Base-by-base conservation (phyloP, 345 rosid species). In the Arabis alpina region DNA sequence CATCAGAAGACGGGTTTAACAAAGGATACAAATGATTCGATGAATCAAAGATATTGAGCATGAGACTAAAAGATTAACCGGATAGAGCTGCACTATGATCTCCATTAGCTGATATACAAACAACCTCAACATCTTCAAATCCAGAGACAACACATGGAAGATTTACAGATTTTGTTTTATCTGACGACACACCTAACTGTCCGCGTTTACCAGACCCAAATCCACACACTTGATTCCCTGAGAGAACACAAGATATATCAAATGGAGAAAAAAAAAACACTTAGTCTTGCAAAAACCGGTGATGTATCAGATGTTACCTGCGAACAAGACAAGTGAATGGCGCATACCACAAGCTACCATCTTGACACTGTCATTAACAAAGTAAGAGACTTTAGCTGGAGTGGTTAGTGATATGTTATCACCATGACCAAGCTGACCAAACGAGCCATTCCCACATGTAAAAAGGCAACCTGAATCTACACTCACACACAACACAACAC, bases 401-500 rank as follows among this genome's bases (percentile, higher is more conserved):
- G 58, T 55, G 80, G 56, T 62, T 58, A 61, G 71, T 19, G 93
- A 81, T 53, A 65, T 60, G 48, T 77, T 80, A 74, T 91, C 94
- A 15, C 95, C 95, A 77, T 86, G 95, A 70, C 98, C 98, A 54
- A 93, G 97, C 84, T 93, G 97, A 64, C 98, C 98, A 78, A 93
- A 93, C 1, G 91, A 80, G 11, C 94, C 97, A 85, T 85, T 91
- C 41, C 98, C 98, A 49, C 98, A 89, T 27, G 93, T 91, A 36
- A 89, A 87, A 50, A 87, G 81, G 27, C 70, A 73, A 16, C 95
- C 90, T 0, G 64, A 39, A 57, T 87, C 92, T 93, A 66, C 54
- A 64, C 4, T 53, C 49, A 61, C 24, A 8, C 16, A 51, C 30
- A 51, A 8, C 19, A 52, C 32, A 51, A 24, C 2, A 45, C 34